phyloP scores from a whole-genome alignment of 208 protist genomes.

The Leishmania tropica region DNA sequence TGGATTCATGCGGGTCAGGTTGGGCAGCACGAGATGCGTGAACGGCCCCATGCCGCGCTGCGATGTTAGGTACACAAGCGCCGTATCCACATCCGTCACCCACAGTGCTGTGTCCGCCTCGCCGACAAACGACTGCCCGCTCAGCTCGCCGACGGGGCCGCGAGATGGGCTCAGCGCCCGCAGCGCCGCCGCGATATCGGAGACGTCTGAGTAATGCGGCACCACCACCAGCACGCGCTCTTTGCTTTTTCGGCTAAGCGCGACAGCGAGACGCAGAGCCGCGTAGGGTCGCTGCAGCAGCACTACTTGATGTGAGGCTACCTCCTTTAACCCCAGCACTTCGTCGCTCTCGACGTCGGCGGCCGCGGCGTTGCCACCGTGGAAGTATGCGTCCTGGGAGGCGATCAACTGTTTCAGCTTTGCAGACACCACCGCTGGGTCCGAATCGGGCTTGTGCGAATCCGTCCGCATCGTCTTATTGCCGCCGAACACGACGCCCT shows the following conservation, averaged over 20 bases:
- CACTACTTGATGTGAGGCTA: slow-evolving; percentile 44
- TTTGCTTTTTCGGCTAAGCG: slow-evolving; percentile 26
- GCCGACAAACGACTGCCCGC: slow-evolving; percentile 60
- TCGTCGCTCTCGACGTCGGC: slow-evolving; percentile 1
- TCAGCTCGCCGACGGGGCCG: slow-evolving; percentile 61
- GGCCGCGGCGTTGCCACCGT: not conserved
- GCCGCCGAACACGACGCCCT: slow-evolving; percentile 81
- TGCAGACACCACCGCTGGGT: slow-evolving; percentile 37
- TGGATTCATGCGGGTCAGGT: slow-evolving; percentile 55
- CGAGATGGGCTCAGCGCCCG: slow-evolving; percentile 27
- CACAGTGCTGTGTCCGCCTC: slow-evolving; percentile 50
- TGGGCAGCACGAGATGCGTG: slow-evolving; percentile 85
- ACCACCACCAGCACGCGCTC: slow-evolving; percentile 84
- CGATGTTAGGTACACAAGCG: slow-evolving; percentile 69
- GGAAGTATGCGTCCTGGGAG: slow-evolving; percentile 22
- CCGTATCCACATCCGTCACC: slow-evolving; percentile 83
- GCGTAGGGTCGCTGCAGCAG: slow-evolving; percentile 50
- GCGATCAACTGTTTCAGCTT: slow-evolving; percentile 48
- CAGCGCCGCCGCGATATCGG: slow-evolving; percentile 46
- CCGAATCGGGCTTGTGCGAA: slow-evolving; percentile 51
- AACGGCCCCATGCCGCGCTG: slow-evolving; percentile 72
- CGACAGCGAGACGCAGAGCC: slow-evolving; percentile 51
- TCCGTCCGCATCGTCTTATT: slow-evolving; percentile 72
- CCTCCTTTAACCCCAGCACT: slow-evolving; percentile 29
- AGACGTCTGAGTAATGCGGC: slow-evolving; percentile 75